Evolutionary conservation across 148 eudicot genomes (phyloP), one percentile per base, ranked within the genome.

Genomic region (Agrostemma githago): DNA sequence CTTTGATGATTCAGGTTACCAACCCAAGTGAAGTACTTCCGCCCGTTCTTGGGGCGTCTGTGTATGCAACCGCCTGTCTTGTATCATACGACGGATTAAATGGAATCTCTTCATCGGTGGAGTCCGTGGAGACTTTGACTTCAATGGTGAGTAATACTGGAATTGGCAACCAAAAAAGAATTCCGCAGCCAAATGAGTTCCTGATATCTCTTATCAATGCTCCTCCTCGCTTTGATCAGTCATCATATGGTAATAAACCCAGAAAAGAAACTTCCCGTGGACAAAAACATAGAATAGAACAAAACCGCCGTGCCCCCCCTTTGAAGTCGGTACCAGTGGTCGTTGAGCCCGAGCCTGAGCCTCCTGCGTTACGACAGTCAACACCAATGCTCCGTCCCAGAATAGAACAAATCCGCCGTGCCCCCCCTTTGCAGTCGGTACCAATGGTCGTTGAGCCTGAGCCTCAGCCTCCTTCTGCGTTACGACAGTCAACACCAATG

Each of bases 41-140:
- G 6, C 87, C 79, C 16, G 72, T 74, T 46, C 89, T 96, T 6
- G 86, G 77, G 51, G 87, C 89, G 34, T 90, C 99, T 20, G 34
- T 88, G 40, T 43, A 86, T 70, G 91, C 96, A 53, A 82, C 87
- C 10, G 90, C 90, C 53, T 79, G 86, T 71, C 79, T 86, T 62
- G 81, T 96, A 19, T 83, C 96, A 12, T 79, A 78, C 70, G 94
- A 92, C 65, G 97, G 96, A n/a, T 80, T 81, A 75, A 76, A 80
- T 40, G 92, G 89, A 82, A 77, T 83, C 67, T 59, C 84, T 53
- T 59, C 70, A 9, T 62, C 79, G 0, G 26, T 63, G 17, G 89
- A 83, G 67, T 63, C 87, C 19, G 82, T 85, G 46, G 89, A 89
- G 44, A 54, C 84, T 19, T 80, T 84, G 66, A 65, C 93, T 67